Evolutionary conservation across 805 yeast species (phyloP), one percentile per base, ranked within the genome.

Genomic region (Yarrowia keelungensis): DNA sequence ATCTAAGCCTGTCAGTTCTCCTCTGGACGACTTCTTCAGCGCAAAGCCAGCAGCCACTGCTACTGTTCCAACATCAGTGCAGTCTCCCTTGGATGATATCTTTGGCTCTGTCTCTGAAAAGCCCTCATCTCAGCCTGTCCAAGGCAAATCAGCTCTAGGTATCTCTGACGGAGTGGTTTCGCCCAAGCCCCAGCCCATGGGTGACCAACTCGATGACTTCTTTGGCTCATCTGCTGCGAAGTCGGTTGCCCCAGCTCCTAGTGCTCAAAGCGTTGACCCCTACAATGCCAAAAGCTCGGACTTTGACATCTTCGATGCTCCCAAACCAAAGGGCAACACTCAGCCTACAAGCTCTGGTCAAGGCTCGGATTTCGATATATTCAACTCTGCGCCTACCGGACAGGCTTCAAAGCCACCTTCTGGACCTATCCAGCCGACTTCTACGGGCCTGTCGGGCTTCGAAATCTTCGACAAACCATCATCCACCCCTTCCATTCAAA

Each of bases 381-480:
- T 36, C 56, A 51, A n/a, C 26, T 15, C 39, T 2, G 53, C 38
- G 1, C 53, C 53, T 8, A 4, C 39, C 3, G 26, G 15, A 3
- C 50, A 46, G 22, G 8, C 10, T 3, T 5, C 4, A 5, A 36
- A 47, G 51, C 41, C 56, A 4, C 19, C 41, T 35, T 8, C 39
- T 3, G 41, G 12, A 3, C 26, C 56, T n/a, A 14, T 19, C 2
- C 26, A 36, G 10, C 19, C 15, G 8, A 16, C 58, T 8, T 38
- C 43, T 9, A 15, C 53, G 5, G 32, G 45, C 12, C 39, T 56
- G 11, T 56, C 62, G 3, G 62, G 62, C 10, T 56, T 56, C 26
- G 62, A 56, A 9, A 42, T 56, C 5, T 56, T 56, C 14, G 62
- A 56, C 47, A 56, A 56, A 11, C 62, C 62, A 2, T 12, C 51